These are phyloP conservation scores for Plasmodium gonderi DNA, from an alignment of 169 alveolate species.

Conservation along the genomic window DNA sequence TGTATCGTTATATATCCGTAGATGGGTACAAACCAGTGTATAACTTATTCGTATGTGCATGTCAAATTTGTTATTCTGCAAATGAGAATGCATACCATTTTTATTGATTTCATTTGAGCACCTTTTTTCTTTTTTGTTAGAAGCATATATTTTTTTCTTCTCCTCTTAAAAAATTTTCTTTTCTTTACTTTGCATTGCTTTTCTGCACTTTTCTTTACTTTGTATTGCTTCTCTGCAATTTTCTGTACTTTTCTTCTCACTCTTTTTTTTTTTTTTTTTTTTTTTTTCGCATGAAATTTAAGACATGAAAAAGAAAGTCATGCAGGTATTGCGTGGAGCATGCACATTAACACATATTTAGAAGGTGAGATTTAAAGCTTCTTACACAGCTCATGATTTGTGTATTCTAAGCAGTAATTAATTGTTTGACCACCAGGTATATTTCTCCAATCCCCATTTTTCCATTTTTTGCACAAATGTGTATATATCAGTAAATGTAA, in stretches of 20 bases:
- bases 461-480: neutral
- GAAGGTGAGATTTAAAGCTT: neutral
- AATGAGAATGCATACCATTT: too few relatives aligned
- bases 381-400: neutral
- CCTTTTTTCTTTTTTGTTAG: neutral
- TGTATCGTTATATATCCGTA: too few relatives aligned
- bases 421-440: neutral
- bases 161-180: too few relatives aligned
- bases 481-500: neutral
- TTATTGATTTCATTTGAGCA: neutral
- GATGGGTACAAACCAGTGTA: too few relatives aligned
- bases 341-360: neutral
- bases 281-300: too few relatives aligned
- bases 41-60: too few relatives aligned
- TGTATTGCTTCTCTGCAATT: too few relatives aligned
- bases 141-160: neutral
- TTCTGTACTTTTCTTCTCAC: neutral
- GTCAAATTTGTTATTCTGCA: too few relatives aligned
- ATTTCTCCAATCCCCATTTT: neutral
- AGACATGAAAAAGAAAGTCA: too few relatives aligned
- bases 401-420: neutral
- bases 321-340: too few relatives aligned
- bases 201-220: too few relatives aligned
- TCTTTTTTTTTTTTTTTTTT: neutral
- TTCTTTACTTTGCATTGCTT: too few relatives aligned